Conservation (phyloP, 768 basidiomycete genomes). For the Psilocybe subaeruginosa region DNA sequence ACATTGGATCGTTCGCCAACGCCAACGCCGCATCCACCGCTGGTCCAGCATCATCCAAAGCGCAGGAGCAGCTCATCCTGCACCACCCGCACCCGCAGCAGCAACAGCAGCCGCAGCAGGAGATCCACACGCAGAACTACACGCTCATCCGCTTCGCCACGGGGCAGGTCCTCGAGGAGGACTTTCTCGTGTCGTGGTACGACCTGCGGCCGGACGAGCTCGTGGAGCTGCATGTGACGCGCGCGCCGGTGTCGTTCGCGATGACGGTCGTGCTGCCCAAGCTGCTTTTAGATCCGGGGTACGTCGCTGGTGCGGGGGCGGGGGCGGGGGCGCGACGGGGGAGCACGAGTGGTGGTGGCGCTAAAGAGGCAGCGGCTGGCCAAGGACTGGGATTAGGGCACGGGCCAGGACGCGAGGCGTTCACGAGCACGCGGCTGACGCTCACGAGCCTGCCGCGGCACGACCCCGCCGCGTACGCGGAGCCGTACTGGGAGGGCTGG, state of each 20-base stretch:
- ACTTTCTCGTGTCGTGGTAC: constrained; percentile 59
- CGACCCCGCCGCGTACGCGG: constrained; percentile 39
- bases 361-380: neutral
- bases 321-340: no score
- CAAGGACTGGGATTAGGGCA: neutral
- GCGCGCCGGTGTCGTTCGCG: constrained; percentile 16
- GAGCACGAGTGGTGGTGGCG: no score
- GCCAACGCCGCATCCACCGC: neutral
- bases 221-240: constrained; percentile 62
- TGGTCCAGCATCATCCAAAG: neutral
- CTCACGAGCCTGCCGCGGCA: constrained; percentile 39
- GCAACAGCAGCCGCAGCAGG: neutral
- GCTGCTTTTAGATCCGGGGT: constrained; percentile 11
- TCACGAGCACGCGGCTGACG: neutral
- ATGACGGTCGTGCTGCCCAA: constrained; percentile 10
- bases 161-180: constrained; percentile 72
- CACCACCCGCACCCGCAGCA: neutral
- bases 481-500: constrained; percentile 62
- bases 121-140: constrained; percentile 27
- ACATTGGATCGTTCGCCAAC: no score
- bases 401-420: neutral
- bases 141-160: constrained; percentile 69
- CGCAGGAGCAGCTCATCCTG: neutral
- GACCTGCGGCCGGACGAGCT: constrained; percentile 64
- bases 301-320: no score